Evolutionary conservation across 768 basidiomycete genomes (phyloP).

Genomic region (Jaapia argillacea): DNA sequence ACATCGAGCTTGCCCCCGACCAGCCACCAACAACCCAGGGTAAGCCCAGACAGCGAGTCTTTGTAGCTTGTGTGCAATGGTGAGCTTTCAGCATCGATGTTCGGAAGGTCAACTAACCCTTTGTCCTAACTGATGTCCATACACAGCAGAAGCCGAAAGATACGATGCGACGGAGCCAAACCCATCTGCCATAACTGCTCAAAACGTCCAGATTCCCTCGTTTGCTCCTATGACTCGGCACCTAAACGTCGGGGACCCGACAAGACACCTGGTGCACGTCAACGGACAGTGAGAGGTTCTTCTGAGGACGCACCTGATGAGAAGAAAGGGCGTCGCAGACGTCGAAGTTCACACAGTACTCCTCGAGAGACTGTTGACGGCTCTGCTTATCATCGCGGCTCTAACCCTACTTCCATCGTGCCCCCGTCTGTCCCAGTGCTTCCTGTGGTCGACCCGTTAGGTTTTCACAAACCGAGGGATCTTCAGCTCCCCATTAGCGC

Average conservation of each 20-base stretch:
- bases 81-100: conserved; percentile 14
- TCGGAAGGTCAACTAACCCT: neutral
- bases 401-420: neutral
- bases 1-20: conserved; percentile 59
- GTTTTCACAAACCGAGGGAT: neutral
- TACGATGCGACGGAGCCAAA: conserved; percentile 75
- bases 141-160: conserved; percentile 68
- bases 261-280: conserved; percentile 69
- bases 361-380: neutral
- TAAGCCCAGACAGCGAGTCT: conserved; percentile 65
- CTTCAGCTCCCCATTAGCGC: neutral
- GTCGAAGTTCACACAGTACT: neutral
- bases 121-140: conserved; percentile 6
- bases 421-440: neutral
- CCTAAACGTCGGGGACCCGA: conserved; percentile 80
- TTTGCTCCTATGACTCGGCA: conserved; percentile 57
- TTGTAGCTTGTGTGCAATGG: conserved; percentile 76
- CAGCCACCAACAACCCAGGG: conserved; percentile 79
- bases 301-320: neutral
- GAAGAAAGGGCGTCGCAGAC: neutral
- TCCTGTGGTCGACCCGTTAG: neutral
- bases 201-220: conserved; percentile 30
- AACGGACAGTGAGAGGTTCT: conserved; percentile 34
- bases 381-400: neutral
- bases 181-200: conserved; percentile 68